These are phyloP conservation scores for Ganoderma meredithae DNA, from an alignment of 1,284 basidiomycete genomes.

Conservation along the genomic window DNA sequence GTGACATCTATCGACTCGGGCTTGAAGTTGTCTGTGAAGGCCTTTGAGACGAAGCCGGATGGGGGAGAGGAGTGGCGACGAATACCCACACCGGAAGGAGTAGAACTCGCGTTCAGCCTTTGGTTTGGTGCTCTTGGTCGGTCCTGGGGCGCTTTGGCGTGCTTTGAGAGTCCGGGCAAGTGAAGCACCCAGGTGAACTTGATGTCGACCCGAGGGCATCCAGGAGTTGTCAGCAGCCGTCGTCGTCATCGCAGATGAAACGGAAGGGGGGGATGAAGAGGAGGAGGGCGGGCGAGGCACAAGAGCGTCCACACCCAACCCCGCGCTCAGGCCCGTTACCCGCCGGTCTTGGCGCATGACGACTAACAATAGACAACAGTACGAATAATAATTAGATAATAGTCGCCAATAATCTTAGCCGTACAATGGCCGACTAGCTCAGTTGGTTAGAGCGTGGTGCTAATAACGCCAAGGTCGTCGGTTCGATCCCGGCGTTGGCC, in stretches of 20 bases:
- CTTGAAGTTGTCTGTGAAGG: conserved; percentile 70
- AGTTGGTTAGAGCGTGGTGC: conserved; percentile 34
- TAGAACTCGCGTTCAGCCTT: conserved; percentile 73
- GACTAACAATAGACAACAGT: conserved; percentile 27
- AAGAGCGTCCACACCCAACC: conserved; percentile 4
- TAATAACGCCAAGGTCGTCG: conserved; percentile 31
- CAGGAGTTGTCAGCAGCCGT: conserved; percentile 53
- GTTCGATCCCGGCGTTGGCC: conserved; percentile 32
- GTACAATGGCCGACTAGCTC: conserved; percentile 24
- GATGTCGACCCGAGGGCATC: conserved; percentile 64
- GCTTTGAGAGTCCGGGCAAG: conserved; percentile 65
- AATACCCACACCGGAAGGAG: conserved; percentile 69
- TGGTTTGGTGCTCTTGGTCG: conserved; percentile 49
- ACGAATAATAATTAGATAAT: background rate
- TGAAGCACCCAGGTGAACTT: conserved; percentile 63
- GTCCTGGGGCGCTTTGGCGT: conserved; percentile 51
- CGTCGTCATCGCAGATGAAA: conserved; percentile 43
- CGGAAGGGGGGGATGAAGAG: conserved; percentile 9
- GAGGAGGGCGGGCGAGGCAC: conserved; percentile 16
- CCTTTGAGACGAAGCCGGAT: background rate
- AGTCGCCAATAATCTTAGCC: background rate
- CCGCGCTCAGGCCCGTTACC: background rate
- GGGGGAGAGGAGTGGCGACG: conserved; percentile 7
- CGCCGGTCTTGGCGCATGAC: background rate
- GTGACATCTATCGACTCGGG: conserved; percentile 70